These are phyloP conservation scores for Penicillium pulvis DNA, from an alignment of 495 filamentous ascomycete genomes.

Conservation along the genomic window DNA sequence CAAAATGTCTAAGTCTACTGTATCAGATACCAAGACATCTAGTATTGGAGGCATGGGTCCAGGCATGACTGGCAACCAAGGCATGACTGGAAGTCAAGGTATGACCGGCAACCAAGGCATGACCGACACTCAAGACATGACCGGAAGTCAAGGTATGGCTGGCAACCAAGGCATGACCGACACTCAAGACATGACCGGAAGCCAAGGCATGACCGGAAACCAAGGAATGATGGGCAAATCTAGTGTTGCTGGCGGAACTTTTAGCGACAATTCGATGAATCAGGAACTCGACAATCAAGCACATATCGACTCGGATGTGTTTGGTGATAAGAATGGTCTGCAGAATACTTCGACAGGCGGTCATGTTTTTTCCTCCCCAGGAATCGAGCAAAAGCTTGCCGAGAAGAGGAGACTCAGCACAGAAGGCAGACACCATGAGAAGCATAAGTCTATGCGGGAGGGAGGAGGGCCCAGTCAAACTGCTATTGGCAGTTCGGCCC, in stretches of 20 bases:
- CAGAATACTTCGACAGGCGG: conserved; percentile 6
- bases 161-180: neutral
- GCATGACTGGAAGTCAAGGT: neutral
- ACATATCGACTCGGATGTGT: conserved; percentile 19
- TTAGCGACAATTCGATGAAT: conserved; percentile 1
- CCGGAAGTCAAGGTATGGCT: neutral
- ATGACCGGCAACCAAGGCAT: neutral
- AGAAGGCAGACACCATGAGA: neutral
- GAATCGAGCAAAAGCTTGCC: conserved; percentile 3
- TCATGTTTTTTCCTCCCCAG: neutral
- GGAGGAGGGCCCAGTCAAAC: conserved; percentile 7
- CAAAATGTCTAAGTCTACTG: neutral
- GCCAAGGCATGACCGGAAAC: neutral
- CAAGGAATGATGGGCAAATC: neutral
- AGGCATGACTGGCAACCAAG: too few relatives aligned
- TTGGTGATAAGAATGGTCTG: conserved; percentile 8
- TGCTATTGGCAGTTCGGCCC: neutral
- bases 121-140: too few relatives aligned
- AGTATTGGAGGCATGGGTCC: neutral
- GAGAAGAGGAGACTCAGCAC: conserved; percentile 4
- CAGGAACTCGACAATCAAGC: conserved; percentile 17
- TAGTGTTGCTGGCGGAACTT: conserved; percentile 5
- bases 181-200: too few relatives aligned
- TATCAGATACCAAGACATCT: neutral
- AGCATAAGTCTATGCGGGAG: conserved; percentile 2